Conservation (phyloP, 1,284 basidiomycete species). For the Sanghuangporus sanghuang region DNA sequence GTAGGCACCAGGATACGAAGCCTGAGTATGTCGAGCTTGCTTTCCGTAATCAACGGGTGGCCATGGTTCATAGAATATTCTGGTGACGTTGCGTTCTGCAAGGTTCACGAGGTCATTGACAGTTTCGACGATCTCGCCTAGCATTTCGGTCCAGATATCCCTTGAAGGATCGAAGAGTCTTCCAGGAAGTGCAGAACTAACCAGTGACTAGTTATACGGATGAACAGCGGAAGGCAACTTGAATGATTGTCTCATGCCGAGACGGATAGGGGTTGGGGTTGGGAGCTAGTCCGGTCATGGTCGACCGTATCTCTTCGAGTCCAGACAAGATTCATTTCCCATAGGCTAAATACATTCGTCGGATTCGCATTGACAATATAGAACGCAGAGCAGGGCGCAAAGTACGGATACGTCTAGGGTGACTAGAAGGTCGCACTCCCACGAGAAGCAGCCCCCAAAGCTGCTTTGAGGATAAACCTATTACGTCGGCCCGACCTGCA, state of each 20-base stretch:
- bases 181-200: background rate
- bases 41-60: background rate
- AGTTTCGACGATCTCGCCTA: conserved; percentile 3
- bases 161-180: too few species aligned
- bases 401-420: background rate
- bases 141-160: background rate
- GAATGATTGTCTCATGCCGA: background rate
- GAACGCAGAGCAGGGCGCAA: conserved; percentile 2
- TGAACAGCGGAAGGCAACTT: background rate
- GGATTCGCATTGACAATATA: background rate
- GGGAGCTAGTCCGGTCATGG: background rate
- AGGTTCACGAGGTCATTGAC: conserved; percentile 2
- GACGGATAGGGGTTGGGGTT: background rate
- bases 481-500: background rate
- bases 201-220: background rate
- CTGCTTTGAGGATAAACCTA: background rate
- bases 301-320: background rate
- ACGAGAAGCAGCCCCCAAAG: background rate
- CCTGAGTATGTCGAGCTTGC: background rate
- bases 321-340: conserved; percentile 4
- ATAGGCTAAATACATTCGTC: background rate
- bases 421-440: background rate
- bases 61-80: conserved; percentile 5
- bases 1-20: background rate
- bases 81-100: conserved; percentile 8